A percentile compares a stretch with the other conserved stretches of the same genome.
phyloP scores from a whole-genome alignment of 2,329 filamentous ascomycete species.

The Teratosphaeria nubilosa region DNA sequence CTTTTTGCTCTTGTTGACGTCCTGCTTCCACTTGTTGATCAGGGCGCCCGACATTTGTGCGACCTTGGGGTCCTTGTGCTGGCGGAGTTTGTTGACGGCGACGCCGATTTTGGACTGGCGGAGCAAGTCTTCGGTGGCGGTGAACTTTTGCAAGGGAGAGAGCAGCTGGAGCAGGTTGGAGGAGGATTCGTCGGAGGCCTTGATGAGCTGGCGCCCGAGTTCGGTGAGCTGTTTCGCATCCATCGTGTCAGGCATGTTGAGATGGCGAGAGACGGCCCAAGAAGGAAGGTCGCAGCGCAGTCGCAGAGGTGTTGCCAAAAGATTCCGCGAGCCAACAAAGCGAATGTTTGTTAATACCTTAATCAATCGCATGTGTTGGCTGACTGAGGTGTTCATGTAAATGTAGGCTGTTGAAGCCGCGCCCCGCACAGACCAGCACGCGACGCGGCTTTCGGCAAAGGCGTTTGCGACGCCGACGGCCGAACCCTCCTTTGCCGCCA shows the following conservation, averaged over 20 bases:
- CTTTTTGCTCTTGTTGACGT: conserved; percentile 47
- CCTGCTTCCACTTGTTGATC: conserved; percentile 77
- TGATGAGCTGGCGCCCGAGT: conserved; percentile 68
- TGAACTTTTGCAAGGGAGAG: conserved; percentile 67
- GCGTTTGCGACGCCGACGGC: too few relatives aligned
- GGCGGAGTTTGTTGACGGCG: conserved; percentile 74
- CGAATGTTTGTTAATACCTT: not conserved
- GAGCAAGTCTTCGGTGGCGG: conserved; percentile 80
- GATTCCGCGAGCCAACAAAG: not conserved
- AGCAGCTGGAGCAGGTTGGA: conserved; percentile 64
- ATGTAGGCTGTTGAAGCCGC: not conserved
- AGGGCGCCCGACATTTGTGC: conserved; percentile 68
- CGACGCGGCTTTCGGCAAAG: not conserved
- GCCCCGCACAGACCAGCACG: not conserved
- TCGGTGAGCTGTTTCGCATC: conserved; percentile 72
- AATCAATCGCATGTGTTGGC: not conserved
- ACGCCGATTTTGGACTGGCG: conserved; percentile 87
- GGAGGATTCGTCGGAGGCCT: conserved; percentile 65
- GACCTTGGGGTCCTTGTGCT: conserved; percentile 65
- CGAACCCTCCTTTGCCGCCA: not conserved
- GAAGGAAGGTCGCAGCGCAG: too few relatives aligned
- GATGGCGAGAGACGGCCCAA: not conserved
- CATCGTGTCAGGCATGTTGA: conserved; percentile 39
- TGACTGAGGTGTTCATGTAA: not conserved
- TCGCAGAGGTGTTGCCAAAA: not conserved